Base-by-base conservation (phyloP, 768 basidiomycete species). In the Pleurotus platypus region DNA sequence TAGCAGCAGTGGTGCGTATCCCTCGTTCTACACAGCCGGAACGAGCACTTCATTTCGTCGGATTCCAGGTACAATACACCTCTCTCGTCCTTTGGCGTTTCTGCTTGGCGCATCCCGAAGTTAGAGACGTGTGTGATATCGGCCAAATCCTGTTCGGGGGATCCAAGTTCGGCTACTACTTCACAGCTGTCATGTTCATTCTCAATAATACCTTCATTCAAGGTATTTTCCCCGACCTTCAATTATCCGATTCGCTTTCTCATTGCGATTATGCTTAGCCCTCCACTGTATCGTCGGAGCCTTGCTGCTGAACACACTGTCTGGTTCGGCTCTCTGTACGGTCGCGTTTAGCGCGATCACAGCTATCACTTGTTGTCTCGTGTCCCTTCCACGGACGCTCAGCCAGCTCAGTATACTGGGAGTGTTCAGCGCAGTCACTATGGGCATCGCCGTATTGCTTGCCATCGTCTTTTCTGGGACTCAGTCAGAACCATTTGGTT, bases 121-220 rank as follows among this genome's bases (percentile, higher is more conserved):
- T 78, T 11, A 72, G 72, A 11, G 78, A 81, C 54, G 76, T 80
- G 15, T 81, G 79, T 63, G 79, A 82, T 61, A 79, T 82, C 45
- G 79, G 78, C 1, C 70, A 68, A 42, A 67, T 72, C 47, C 72
- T 82, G 30, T 81, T 79, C 51, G 74, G 76, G 9, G 75, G 79
- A 35, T 78, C 79, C 0, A 60, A 75, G 42, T 57, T 73, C 46
- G 81, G 78, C 2, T 82, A 80, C 66, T 78, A 82, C 50, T 60
- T 75, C 30, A 81, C 81, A 1, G 77, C 75, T 2, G 66, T 80
- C 27, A 78, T 84, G 69, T 77, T 84, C 63, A 67, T 82, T 47
- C 65, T 80, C 45, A 84, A 84, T 67, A 83, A 82, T 63, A 78
- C 77, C 15, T 80, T 81, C 68, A 80, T 79, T 40, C 78, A 78